These are phyloP conservation scores for Apiospora hydei DNA, from an alignment of 2,329 filamentous ascomycete genomes.

Conservation along the genomic window DNA sequence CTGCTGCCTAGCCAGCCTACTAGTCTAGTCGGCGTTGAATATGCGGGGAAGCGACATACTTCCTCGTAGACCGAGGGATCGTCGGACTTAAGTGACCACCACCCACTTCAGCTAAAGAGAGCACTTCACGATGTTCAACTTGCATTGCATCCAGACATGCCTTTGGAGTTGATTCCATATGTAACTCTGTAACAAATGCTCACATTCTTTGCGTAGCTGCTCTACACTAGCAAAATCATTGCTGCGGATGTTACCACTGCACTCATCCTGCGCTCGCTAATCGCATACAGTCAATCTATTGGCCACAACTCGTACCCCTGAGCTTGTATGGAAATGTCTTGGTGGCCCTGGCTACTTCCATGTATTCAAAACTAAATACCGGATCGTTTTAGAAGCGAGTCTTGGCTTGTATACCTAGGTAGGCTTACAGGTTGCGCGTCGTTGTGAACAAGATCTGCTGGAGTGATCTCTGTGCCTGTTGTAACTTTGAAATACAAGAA, in stretches of 20 bases:
- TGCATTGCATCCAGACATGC: background rate
- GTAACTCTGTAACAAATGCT: background rate
- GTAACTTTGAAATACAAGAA: background rate
- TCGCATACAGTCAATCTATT: background rate
- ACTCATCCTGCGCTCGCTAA: background rate
- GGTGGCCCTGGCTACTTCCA: background rate
- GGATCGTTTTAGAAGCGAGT: background rate
- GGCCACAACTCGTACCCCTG: background rate
- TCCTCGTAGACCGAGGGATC: background rate
- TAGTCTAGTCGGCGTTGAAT: background rate
- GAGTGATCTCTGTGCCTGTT: background rate
- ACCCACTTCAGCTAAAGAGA: background rate
- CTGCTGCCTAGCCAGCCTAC: background rate
- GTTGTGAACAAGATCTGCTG: background rate
- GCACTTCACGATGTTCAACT: background rate
- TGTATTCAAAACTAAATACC: background rate
- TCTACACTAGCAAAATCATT: background rate
- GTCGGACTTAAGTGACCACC: background rate
- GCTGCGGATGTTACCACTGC: background rate
- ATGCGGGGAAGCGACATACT: background rate
- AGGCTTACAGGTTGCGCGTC: no score
- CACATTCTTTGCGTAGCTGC: background rate
- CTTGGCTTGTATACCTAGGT: background rate
- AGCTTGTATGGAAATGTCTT: background rate
- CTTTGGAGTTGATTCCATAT: rapidly evolving